A percentile compares a stretch with the other conserved stretches of the same genome.
phyloP scores from a whole-genome alignment of 2,329 filamentous ascomycete genomes.

The Fusarium sp. region DNA sequence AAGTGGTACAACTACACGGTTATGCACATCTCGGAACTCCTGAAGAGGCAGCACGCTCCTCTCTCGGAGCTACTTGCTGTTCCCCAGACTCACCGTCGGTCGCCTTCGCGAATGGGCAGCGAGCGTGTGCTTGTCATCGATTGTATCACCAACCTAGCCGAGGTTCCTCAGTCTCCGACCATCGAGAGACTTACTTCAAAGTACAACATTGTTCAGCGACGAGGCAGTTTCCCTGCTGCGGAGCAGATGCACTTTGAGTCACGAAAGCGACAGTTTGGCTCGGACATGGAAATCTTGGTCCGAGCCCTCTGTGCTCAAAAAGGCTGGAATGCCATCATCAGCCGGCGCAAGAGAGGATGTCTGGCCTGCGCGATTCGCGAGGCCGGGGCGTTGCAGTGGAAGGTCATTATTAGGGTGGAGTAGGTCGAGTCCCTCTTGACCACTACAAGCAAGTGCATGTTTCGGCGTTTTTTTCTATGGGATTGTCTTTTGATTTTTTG shows the following conservation, averaged over 20 bases:
- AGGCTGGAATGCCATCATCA: constrained; percentile 77
- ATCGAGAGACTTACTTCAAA: constrained; percentile 48
- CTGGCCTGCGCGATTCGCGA: constrained; percentile 77
- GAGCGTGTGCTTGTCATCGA: constrained; percentile 65
- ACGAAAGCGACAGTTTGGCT: constrained; percentile 65
- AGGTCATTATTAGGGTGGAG: constrained; percentile 69
- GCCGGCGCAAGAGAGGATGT: constrained; percentile 71
- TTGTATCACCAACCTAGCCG: constrained; percentile 64
- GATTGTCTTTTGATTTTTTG: background rate
- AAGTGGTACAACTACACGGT: constrained; percentile 68
- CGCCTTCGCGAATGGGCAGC: constrained; percentile 39
- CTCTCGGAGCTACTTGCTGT: constrained; percentile 57
- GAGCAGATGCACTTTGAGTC: constrained; percentile 65
- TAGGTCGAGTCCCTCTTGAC: constrained; percentile 39
- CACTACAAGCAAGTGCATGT: constrained; percentile 7
- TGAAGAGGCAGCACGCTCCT: constrained; percentile 56
- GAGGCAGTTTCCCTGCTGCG: constrained; percentile 53
- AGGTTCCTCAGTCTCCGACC: constrained; percentile 59
- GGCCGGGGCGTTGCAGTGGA: constrained; percentile 73
- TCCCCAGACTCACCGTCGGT: constrained; percentile 46
- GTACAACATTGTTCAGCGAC: constrained; percentile 46
- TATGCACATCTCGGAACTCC: constrained; percentile 65
- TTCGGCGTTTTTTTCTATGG: constrained; percentile 25
- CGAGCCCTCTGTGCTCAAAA: constrained; percentile 76
- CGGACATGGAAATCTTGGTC: constrained; percentile 73